Base-by-base conservation (phyloP, 148 eudicot genomes). In the Amaranthus hypochondriacus region DNA sequence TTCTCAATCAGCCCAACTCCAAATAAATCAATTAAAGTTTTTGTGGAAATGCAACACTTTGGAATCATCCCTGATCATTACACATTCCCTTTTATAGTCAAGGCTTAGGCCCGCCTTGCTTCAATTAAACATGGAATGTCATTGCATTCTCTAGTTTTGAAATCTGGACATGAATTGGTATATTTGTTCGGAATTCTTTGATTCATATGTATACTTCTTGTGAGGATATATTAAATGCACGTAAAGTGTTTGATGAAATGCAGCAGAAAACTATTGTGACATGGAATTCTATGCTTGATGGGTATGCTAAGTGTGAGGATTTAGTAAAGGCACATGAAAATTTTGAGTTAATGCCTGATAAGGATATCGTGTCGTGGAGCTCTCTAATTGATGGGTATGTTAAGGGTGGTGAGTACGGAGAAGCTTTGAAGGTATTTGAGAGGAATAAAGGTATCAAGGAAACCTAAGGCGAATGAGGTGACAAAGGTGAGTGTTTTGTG, bases 341-440 rank as follows among this genome's bases (percentile, higher is more conserved):
- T 69, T 93, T 93, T 75, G 91, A 90, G 39, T 58, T 48, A 2
- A 88, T 88, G 91, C 82, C 87, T 0, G 92, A 84, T n/a, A 80
- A 81, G 78, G 86, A 93, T 80, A 90, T 91, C 5, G 89, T 93
- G 77, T 90, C 98, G 55, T 90, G 98, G 98, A 93, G 98, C 67
- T 86, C 92, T 48, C 70, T 93, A 77, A 87, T 91, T 75, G 96
- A 89, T 77, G 98, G 98, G 63, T 89, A 83, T 81, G 98, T 93
- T 2, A 93, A 91, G 80, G 78, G 75, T 7, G 89, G 92, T 11
- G 78, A 87, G 64, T 82, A 86, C 72, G 48, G 54, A 4, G 87
- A 89, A 81, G 98, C 96, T 44, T 74, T 93, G 82, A 81, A 69
- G 3, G 65, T 88, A 66, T 93, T 93, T 52, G 84, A 77, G 73